Evolutionary conservation across 805 yeast genomes (phyloP), one percentile per base, ranked within the genome.

Genomic region (Ogataea neopini): DNA sequence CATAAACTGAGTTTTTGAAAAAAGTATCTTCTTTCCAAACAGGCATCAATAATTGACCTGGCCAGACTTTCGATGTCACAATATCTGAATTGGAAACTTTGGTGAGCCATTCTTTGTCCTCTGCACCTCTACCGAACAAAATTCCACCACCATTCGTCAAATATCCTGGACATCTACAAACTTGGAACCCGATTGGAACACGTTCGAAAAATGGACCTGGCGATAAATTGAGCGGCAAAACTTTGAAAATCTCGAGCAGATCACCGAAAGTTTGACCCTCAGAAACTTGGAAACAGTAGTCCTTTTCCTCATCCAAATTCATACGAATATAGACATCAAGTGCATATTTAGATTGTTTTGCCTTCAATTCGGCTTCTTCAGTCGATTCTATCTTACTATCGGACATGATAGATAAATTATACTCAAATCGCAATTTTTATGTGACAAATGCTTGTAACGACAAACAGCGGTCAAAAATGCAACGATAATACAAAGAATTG

Each of bases 1-100:
- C 43, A 14, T 71, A 42, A 45, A 75, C 62, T 28, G 73, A 55
- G 53, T 67, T 75, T 23, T 71, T 74, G n/a, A 62, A 53, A 50
- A 71, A 68, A 22, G 67, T 57, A 59, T 79, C 72, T 49, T 69
- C 69, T 50, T 72, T 69, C 90, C 95, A 88, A 20, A 73, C 66
- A 3, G 96, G 96, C 15, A 85, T 59, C 48, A 94, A 72, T 66
- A 94, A 77, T 72, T 92, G 97, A 30, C 96, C 96, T 14, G 96
- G 96, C 88, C 95, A 84, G 45, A 80, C 75, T 43, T 78, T 78
- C 25, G 84, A 84, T 45, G 74, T 67, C 47, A 90, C 72, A 29
- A 70, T 55, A 51, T 80, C 81, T 40, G 74, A 69, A 47, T 75
- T 70, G n/a, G 75, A 68, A 25, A 82, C 75, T 6, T 62, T 61